Base-by-base conservation (phyloP, 2,329 filamentous ascomycete species). In the Aureobasidium vineae region DNA sequence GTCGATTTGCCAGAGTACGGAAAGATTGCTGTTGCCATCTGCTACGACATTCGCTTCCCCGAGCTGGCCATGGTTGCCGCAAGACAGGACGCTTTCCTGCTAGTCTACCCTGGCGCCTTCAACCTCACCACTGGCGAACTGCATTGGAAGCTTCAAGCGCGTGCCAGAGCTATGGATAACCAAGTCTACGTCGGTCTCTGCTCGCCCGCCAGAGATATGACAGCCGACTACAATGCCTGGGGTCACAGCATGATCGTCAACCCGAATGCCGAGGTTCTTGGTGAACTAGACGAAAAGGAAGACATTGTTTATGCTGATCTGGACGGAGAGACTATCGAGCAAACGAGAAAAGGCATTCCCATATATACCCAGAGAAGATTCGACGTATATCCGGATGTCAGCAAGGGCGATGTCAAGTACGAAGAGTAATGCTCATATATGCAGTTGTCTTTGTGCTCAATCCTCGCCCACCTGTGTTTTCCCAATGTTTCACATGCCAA, bases 11-110 rank as follows among this genome's bases (percentile, higher is more conserved):
- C 93, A 3, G 92, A 90, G 70, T 97, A 96, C 77, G 95, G 95
- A 68, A 89, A 86, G 76, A 86, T 99, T 69, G 92, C 86, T 5
- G 81, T 99, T 4, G 93, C 91, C 38, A 98, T 99, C 75, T 99
- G 95, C 84, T 99, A 99, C 80, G 95, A 99, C 79, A 87, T 99
- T 65, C 91, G 95, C 47, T 99, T 99, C 81, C 94, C 95, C 0
- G 95, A 98, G 79, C 83, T 97, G 13, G 95, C 92, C 3, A 95
- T 87, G 75, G 89, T 98, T 66, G 94, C 94, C 0, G 91, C 94
- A 23, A 85, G 95, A 38, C 87, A 88, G 71, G 92, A 90, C n/a
- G 90, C 88, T 67, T 99, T 99, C 77, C 84, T 91, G 53, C 85
- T 98, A 64, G 77, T 98, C 21, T 98, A 97, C 78, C 95, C 95